Evolutionary conservation across 2,329 filamentous ascomycete genomes (phyloP).

Genomic region (Trichoderma simmonsii): DNA sequence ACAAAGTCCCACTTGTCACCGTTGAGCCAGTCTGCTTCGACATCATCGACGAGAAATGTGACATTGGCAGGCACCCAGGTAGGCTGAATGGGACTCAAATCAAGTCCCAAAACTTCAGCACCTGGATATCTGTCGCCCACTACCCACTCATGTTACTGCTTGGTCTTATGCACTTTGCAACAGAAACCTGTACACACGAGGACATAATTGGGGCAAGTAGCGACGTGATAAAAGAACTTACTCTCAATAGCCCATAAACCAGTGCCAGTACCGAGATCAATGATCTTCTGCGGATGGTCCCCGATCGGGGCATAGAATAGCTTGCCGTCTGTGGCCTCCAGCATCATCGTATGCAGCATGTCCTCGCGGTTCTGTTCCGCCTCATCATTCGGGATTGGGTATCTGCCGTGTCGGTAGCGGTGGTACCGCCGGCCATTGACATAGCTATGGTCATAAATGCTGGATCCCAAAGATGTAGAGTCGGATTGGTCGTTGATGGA

Average conservation of each 20-base stretch:
- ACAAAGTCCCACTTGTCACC: conserved; percentile 29
- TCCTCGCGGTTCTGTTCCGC: conserved; percentile 46
- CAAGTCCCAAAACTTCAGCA: conserved; percentile 38
- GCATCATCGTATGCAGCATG: conserved; percentile 44
- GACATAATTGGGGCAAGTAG: neutral
- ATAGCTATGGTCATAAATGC: conserved; percentile 15
- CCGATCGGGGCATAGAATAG: conserved; percentile 41
- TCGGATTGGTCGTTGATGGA: conserved; percentile 5
- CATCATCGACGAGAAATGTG: conserved; percentile 37
- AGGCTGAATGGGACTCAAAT: conserved; percentile 40
- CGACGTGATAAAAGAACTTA: neutral
- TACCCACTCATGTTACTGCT: neutral
- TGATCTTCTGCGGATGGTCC: conserved; percentile 40
- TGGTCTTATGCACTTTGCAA: neutral
- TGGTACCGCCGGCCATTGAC: conserved; percentile 39
- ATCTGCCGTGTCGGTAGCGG: conserved; percentile 40
- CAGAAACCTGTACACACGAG: neutral
- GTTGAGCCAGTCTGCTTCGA: conserved; percentile 32
- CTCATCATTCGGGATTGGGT: conserved; percentile 46
- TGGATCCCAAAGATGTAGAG: conserved; percentile 9
- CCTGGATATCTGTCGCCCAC: conserved; percentile 36
- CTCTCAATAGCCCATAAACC: conserved; percentile 46
- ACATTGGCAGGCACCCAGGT: conserved; percentile 41
- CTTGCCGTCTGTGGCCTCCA: conserved; percentile 40
- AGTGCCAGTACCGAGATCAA: conserved; percentile 50